Percentiles rank a stretch among this genome's conserved stretches.
phyloP scores from a whole-genome alignment of 2,329 filamentous ascomycete genomes.

The Aspergillus awamori region DNA sequence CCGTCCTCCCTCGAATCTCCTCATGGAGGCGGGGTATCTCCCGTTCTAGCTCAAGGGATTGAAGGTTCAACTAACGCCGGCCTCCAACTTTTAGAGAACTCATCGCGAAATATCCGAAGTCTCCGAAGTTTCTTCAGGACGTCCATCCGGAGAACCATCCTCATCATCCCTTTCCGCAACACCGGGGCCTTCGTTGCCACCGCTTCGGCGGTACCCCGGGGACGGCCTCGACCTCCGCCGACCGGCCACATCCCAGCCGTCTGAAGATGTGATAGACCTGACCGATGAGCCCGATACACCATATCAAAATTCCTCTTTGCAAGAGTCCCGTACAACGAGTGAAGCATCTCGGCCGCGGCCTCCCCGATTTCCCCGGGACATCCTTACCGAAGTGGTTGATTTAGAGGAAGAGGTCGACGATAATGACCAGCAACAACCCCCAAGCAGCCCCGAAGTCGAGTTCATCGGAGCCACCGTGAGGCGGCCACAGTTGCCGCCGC shows the following conservation, averaged over 20 bases:
- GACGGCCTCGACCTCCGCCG: slow-evolving; percentile 60
- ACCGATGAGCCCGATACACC: slow-evolving; percentile 50
- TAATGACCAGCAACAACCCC: slow-evolving; percentile 23
- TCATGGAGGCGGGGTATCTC: slow-evolving; percentile 27
- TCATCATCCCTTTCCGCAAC: slow-evolving; percentile 22
- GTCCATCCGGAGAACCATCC: slow-evolving; percentile 32
- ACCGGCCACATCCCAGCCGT: slow-evolving; percentile 47
- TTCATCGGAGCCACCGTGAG: slow-evolving; percentile 45
- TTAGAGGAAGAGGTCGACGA: slow-evolving; percentile 40
- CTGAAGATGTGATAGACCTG: slow-evolving; percentile 49
- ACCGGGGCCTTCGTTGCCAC: slow-evolving; percentile 35
- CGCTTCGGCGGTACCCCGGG: slow-evolving; percentile 46
- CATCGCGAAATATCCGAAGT: slow-evolving; percentile 42
- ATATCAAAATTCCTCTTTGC: background rate
- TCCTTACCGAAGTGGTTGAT: slow-evolving; percentile 43
- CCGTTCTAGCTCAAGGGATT: background rate
- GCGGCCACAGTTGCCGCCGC: slow-evolving; percentile 18
- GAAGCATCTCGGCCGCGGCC: slow-evolving; percentile 19
- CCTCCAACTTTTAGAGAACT: slow-evolving; percentile 32
- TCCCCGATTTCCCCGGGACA: slow-evolving; percentile 42
- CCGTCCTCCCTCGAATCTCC: background rate
- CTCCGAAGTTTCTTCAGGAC: slow-evolving; percentile 32
- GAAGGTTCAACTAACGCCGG: slow-evolving; percentile 22
- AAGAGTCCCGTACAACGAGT: no score
- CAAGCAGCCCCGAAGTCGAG: slow-evolving; percentile 53